Conservation (phyloP, 305 asterid genomes). For the Solanum aculeatissimum region DNA sequence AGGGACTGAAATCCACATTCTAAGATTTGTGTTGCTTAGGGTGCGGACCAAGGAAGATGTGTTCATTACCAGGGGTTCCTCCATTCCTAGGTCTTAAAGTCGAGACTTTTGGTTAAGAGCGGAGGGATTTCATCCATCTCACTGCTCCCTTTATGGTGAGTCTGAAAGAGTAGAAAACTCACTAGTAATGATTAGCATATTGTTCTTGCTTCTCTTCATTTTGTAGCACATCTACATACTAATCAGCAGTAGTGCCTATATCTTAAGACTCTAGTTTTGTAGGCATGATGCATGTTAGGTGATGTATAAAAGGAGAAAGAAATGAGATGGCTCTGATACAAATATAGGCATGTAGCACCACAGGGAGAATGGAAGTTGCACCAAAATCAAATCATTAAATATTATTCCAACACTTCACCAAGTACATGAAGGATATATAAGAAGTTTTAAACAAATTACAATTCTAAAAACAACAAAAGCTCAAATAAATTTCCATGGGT, state of each 20-base stretch:
- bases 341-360: not conserved
- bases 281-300: not conserved
- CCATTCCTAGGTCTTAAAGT: not conserved
- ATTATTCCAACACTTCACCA: not conserved
- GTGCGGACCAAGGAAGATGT: not conserved
- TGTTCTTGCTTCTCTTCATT: not conserved
- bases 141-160: not conserved
- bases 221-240: not conserved
- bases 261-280: not conserved
- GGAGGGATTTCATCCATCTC: not conserved
- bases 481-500: not conserved
- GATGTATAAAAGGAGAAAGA: not conserved
- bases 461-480: not conserved
- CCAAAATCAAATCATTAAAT: not conserved
- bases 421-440: not conserved
- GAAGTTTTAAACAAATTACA: not conserved
- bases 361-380: not conserved
- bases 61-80: not conserved
- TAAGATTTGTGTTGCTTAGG: not conserved
- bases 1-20: not conserved
- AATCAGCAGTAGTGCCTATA: not conserved
- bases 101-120: not conserved
- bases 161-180: not conserved
- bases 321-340: not conserved
- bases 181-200: not conserved